Conservation (phyloP, 768 basidiomycete species). For the Amyloporia xantha region DNA sequence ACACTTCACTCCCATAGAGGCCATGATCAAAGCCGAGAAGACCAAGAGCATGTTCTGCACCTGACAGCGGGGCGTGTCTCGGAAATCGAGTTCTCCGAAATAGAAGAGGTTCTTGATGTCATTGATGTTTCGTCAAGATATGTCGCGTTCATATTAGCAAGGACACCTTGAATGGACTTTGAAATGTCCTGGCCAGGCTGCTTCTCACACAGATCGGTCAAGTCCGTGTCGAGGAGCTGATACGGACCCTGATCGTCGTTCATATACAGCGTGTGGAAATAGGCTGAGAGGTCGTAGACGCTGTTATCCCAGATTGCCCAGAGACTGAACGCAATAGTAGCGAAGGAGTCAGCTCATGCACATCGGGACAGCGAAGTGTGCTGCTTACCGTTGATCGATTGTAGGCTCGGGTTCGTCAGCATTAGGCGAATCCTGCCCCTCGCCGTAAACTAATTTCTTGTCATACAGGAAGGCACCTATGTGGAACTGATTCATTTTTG, state of each 20-base stretch:
- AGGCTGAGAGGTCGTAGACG: conserved; percentile 86
- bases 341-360: no score
- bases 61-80: conserved; percentile 84
- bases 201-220: conserved; percentile 66
- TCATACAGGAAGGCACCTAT: conserved; percentile 80
- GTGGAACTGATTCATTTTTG: conserved; percentile 65
- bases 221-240: conserved; percentile 56
- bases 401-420: conserved; percentile 8
- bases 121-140: conserved; percentile 77
- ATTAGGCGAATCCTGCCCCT: conserved; percentile 27
- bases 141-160: conserved; percentile 45
- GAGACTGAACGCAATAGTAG: no score
- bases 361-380: not conserved
- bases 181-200: conserved; percentile 78
- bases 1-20: conserved; percentile 95
- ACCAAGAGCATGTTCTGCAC: conserved; percentile 87
- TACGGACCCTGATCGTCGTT: conserved; percentile 46
- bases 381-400: conserved; percentile 45
- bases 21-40: conserved; percentile 86
- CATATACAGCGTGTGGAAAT: conserved; percentile 60
- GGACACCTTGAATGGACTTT: conserved; percentile 56
- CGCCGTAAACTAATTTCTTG: conserved; percentile 35
- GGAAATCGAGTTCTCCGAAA: conserved; percentile 87
- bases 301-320: conserved; percentile 77
- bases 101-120: conserved; percentile 91